Evolutionary conservation across 306 rosid species (phyloP), one percentile per base, ranked within the genome.

Genomic region (Inga laurina): DNA sequence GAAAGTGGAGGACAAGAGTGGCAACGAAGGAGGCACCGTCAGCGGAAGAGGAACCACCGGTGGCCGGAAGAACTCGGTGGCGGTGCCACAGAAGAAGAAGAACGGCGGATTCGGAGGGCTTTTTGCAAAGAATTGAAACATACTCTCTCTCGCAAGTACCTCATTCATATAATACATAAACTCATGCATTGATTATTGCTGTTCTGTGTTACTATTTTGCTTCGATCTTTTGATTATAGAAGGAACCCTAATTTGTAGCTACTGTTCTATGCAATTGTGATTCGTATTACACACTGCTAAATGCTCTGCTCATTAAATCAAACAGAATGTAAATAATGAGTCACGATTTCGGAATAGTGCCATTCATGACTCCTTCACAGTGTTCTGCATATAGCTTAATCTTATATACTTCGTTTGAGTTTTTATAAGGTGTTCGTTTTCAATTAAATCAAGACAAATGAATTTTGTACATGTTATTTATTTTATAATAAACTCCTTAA

Each of bases 21-120:
- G 68, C 68, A 0, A 2, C 37, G 68, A 37, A 27, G 19, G 70
- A 64, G 65, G 32, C 65, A 64, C 19, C 5, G 54, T 5, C 8
- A 5, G 35, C 75, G 19, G 52, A 27, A 12, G 52, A 71, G 75
- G 75, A n/a, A 43, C 54, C 54, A n/a, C 34, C 54, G 2, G 52
- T 1, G 52, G 90, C 77, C 45, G 87, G 24, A 88, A 88, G 86
- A 85, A 84, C 84, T 74, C 98, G 0, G 95, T 89, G 51, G 88
- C 85, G 0, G 84, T 91, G 82, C 97, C 93, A 3, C 91, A 80
- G 51, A 92, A 93, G 93, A 94, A 94, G 45, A 93, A 93, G 89
- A 90, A 94, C 75, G 91, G 91, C 37, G 94, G 95, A 35, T 91
- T 91, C 75, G 98, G 97, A 52, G 97, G 98, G 41, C 88, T 94